Base-by-base conservation (phyloP, 2,329 filamentous ascomycete genomes). In the Lasiodiplodia hormozganensis region DNA sequence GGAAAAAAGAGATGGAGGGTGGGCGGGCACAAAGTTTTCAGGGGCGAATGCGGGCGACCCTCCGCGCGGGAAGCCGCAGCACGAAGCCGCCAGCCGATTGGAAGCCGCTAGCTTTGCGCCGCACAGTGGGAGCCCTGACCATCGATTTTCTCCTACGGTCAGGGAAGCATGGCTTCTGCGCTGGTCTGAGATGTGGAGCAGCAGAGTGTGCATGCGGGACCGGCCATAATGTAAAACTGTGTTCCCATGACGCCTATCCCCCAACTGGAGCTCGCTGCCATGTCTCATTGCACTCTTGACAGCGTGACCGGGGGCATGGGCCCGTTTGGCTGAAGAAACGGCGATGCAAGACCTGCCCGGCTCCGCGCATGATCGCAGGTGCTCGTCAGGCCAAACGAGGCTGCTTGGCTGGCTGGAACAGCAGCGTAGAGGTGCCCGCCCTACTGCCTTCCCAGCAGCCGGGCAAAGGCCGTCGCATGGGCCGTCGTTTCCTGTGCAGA, bases 81-180 rank as follows among this genome's bases (percentile, higher is more conserved):
- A 31, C 25, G 43, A 62, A n/a, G 40, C 57, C 49, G 56, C 43
- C 49, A 65, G 36, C 47, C 66, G 57, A 62, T 56, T 68, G 66
- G 56, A 49, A 68, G 28, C 56, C 56, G 47, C 28, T 49, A 5
- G 47, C 56, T 14, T 10, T 47, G 43, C 56, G 21, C 56, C 66
- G 51, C 57, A 34, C 56, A 23, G 56, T 54, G 65, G 40, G 43
- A 38, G 53, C 40, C 58, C 60, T 64, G 60, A 52, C 60, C 47
- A 28, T 38, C 57, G 25, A 5, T 28, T 18, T 51, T n/a, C 11
- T n/a, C 11, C 49, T 56, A 25, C 43, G 4, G 36, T 11, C 62
- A 25, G 12, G 62, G 23, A 34, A 65, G 36, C 54, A 57, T 57
- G 28, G 23, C 25, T 28, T 52, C 36, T 23, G 16, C n/a, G 40